Base-by-base conservation (phyloP, 371 early-diverging fungal species). In the Apophysomyces trapeziformis region DNA sequence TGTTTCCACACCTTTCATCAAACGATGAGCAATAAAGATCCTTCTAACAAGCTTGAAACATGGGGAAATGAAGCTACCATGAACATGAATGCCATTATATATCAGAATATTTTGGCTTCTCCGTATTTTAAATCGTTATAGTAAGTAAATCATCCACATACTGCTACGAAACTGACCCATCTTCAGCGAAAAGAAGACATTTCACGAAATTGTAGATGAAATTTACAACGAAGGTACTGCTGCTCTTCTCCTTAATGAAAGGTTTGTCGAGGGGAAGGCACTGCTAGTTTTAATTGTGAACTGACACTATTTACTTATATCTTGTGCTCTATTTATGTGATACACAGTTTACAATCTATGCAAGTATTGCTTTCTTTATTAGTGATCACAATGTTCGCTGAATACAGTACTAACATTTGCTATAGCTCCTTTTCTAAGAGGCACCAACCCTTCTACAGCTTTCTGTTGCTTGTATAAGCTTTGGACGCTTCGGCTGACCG, bases 381-480 rank as follows among this genome's bases (percentile, higher is more conserved):
- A 38, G 37, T 43, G 2, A 43, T 35, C 54, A 41, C 41, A 1
- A 8, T 41, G 41, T 1, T 26, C 8, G 4, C 58, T 50, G 35
- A 3, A 14, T 63, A 14, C 26, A 2, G 32, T 26, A 11, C 9
- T 60, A 4, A 14, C 14, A 0, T 41, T 43, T 41, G 44, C 5
- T 58, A 47, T 78, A 91, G 94, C 92, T 61, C 96, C 96, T 5
- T 94, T 93, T 72, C 68, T 94, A 38, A 93, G 90, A 69, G 93
- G 92, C 3, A 92, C 89, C 7, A 87, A 87, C 18, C 92, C 93
- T 11, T 91, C 92, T 4, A 93, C 94, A 5, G 93, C 94, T 0
- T 95, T 91, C 74, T 94, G 94, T 64, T 83, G 93, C 54, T 81
- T 95, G 37, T 94, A 88, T 79, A 95, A 94, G 74, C 83, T 94